Conservation (phyloP, 1,139 yeast species). For the Wickerhamomyces sp. region DNA sequence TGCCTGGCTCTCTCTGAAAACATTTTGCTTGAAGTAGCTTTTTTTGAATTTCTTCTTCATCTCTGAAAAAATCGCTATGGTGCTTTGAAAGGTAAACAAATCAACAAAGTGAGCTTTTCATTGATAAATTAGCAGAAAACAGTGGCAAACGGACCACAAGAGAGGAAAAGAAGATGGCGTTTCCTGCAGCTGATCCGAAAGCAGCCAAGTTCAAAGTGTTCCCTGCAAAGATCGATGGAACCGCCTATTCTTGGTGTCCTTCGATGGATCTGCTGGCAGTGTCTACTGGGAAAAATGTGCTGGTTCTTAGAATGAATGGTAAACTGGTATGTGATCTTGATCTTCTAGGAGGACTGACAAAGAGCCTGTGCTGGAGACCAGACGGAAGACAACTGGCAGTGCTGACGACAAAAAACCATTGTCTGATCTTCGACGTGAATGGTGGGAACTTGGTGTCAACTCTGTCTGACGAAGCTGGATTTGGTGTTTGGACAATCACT, state of each 20-base stretch:
- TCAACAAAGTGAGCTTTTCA: not conserved
- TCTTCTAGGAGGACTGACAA: conserved; percentile 32
- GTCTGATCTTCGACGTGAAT: conserved; percentile 46
- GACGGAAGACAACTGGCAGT: conserved; percentile 40
- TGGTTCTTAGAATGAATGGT: conserved; percentile 52
- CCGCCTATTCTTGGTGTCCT: conserved; percentile 42
- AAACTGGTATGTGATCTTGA: conserved; percentile 41
- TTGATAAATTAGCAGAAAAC: too few relatives aligned
- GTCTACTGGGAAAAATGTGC: conserved; percentile 38
- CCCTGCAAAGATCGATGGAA: conserved; percentile 9
- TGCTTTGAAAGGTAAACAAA: not conserved
- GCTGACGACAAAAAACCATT: conserved; percentile 39
- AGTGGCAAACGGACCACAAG: not conserved
- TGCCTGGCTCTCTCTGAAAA: too few relatives aligned
- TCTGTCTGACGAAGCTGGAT: conserved; percentile 1
- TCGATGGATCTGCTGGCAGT: conserved; percentile 48
- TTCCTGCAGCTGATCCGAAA: not conserved
- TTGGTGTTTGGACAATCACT: conserved; percentile 10
- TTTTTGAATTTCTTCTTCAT: not conserved
- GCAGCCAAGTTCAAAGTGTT: conserved; percentile 1
- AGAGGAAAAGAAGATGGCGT: not conserved
- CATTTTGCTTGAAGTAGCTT: not conserved
- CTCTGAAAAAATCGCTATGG: not conserved
- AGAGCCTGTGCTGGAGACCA: conserved; percentile 32
- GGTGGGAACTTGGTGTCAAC: conserved; percentile 37